These are phyloP conservation scores for Wakefieldia striispora DNA, from an alignment of 768 basidiomycete species.

Conservation along the genomic window DNA sequence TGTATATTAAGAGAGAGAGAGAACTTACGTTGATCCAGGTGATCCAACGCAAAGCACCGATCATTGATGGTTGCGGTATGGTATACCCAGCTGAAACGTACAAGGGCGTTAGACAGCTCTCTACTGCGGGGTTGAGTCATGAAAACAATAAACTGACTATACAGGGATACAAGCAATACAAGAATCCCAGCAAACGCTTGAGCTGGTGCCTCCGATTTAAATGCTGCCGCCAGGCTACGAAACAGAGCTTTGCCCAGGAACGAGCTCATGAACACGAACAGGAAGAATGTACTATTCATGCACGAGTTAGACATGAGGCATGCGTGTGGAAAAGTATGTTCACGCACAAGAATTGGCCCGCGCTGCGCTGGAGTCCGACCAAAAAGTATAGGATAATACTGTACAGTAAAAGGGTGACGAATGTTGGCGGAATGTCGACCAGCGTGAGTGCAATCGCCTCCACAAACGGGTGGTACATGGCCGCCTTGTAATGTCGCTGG, in stretches of 20 bases:
- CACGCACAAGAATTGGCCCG: conserved; percentile 66
- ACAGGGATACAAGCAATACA: conserved; percentile 55
- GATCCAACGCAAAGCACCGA: conserved; percentile 68
- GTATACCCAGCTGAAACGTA: conserved; percentile 43
- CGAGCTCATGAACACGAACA: conserved; percentile 57
- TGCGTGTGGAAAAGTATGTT: not conserved
- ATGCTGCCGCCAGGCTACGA: conserved; percentile 60
- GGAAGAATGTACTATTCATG: conserved; percentile 48
- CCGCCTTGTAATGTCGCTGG: conserved; percentile 40
- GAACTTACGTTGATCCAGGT: conserved; percentile 54
- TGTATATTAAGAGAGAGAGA: conserved; percentile 31
- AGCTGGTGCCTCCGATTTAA: conserved; percentile 58
- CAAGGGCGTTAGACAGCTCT: not conserved
- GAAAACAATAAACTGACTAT: conserved; percentile 17
- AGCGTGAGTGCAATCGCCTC: conserved; percentile 46
- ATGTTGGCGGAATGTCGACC: conserved; percentile 46
- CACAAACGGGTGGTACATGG: conserved; percentile 51
- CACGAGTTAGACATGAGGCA: conserved; percentile 1
- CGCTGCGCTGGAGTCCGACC: conserved; percentile 52
- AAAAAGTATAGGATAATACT: conserved; percentile 56
- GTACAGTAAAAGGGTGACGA: conserved; percentile 35
- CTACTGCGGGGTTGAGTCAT: too few species aligned
- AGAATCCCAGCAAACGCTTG: conserved; percentile 56
- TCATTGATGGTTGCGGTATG: conserved; percentile 62
- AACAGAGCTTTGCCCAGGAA: conserved; percentile 77